These are phyloP conservation scores for Pelargonium citronellum DNA, from an alignment of 441 rosid species.

Conservation along the genomic window DNA sequence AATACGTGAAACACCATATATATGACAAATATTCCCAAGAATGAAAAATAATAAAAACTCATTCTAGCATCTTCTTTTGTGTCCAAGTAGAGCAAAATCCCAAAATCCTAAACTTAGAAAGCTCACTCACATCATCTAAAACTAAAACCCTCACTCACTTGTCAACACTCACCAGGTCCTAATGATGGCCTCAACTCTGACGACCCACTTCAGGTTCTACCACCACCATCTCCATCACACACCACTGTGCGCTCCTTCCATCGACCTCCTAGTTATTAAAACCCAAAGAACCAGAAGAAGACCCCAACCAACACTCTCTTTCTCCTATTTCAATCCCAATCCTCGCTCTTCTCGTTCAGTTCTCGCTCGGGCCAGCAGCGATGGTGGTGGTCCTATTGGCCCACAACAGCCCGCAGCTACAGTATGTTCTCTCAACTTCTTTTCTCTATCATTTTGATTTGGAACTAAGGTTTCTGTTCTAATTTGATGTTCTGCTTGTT, in stretches of 20 bases:
- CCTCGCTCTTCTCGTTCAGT: constrained; percentile 25
- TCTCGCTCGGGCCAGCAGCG: constrained; percentile 26
- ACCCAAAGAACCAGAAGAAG: constrained; percentile 29
- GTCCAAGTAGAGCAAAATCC: too few species aligned
- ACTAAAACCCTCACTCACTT: too few species aligned
- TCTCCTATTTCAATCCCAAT: constrained; percentile 19
- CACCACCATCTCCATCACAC: constrained; percentile 28
- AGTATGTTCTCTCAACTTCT: constrained; percentile 44
- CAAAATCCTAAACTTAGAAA: too few species aligned
- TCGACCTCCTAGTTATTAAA: constrained; percentile 19
- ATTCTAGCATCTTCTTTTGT: too few species aligned
- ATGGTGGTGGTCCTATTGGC: constrained; percentile 29
- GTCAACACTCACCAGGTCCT: neutral
- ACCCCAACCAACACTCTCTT: constrained; percentile 20
- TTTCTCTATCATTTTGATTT: too few species aligned
- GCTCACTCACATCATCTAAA: too few species aligned
- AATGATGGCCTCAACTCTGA: constrained; percentile 30
- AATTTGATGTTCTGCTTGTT: neutral
- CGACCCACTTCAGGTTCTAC: constrained; percentile 27
- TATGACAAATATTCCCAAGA: too few species aligned
- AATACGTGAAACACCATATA: too few species aligned
- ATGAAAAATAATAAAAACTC: too few species aligned
- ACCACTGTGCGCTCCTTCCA: constrained; percentile 16
- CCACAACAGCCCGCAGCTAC: constrained; percentile 31
- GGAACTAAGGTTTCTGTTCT: neutral